Base-by-base conservation (phyloP, 1,139 yeast genomes). In the Zygoascus meyerae region DNA sequence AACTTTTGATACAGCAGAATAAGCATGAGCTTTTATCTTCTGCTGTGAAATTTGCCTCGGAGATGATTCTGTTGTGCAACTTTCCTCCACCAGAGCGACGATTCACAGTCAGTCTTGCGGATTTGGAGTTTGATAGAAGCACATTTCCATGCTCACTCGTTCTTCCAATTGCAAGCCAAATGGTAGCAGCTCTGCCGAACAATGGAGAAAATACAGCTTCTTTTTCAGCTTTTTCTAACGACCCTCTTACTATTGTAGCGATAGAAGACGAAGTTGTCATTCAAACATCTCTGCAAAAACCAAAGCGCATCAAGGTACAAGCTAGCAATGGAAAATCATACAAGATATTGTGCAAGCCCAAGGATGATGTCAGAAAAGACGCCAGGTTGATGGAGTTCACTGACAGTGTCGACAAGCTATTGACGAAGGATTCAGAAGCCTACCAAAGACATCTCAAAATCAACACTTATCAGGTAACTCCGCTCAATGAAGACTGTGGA, bases 321-420 rank as follows among this genome's bases (percentile, higher is more conserved):
- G 98, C 97, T 0, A 79, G 86, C 1, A 87, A 92, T 67, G 92
- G 92, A 9, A 65, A 68, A 11, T 65, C 71, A 0, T 90, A 89
- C 62, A 77, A 82, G 31, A 73, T 94, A 28, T 74, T 94, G 70
- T 83, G 95, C 55, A 94, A 94, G 63, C 78, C 81, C 7, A 77
- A 82, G 53, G 99, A 94, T 64, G 98, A 94, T 67, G 82, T 95
- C 9, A 71, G 98, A 55, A 95, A 94, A 62, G 99, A 94, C 69
- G 95, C 96, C 4, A 84, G 95, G 55, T 78, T 92, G 43, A 86
- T 92, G 77, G 97, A 94, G 58, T 83, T 94, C 56, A 89, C 97
- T 0, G 79, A 89, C 1, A 84, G 90, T 67, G 81, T 92, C 62
- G 92, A 90, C 58, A 77, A 87, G 52, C 64, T 92, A 34, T 69